Evolutionary conservation across 768 basidiomycete genomes (phyloP).

Genomic region (Bullera alba): DNA sequence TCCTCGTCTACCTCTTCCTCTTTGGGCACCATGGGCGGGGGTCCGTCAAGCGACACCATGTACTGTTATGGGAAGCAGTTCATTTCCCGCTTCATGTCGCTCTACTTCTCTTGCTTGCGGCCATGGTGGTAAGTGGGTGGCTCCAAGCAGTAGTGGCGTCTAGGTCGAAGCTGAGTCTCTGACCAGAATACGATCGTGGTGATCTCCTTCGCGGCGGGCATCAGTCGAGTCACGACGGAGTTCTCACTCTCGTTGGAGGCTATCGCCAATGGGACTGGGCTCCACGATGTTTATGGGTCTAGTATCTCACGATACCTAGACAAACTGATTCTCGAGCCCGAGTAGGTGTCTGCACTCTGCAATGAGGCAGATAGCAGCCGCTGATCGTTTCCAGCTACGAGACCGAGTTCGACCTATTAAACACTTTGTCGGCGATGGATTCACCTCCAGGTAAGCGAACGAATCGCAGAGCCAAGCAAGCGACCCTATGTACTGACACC

Average conservation of each 20-base stretch:
- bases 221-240: constrained; percentile 8
- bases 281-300: background rate
- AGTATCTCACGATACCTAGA: constrained; percentile 1
- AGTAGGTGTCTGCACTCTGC: constrained; percentile 1
- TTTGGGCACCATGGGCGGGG: constrained; percentile 14
- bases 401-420: constrained; percentile 1
- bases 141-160: background rate
- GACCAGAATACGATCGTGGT: constrained; percentile 23
- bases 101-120: constrained; percentile 25
- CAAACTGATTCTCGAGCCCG: constrained; percentile 10
- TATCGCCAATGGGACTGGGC: constrained; percentile 9
- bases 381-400: constrained; percentile 4
- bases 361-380: background rate
- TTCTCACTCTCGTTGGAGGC: constrained; percentile 6
- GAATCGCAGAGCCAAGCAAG: background rate
- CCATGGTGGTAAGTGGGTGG: constrained; percentile 24
- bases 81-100: constrained; percentile 34
- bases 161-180: background rate
- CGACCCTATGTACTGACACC: background rate
- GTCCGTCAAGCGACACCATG: constrained; percentile 4
- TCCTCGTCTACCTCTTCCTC: constrained; percentile 24
- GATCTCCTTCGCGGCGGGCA: constrained; percentile 20
- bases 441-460: background rate
- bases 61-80: constrained; percentile 23
- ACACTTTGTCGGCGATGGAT: background rate